Conservation (phyloP, 371 early-diverging fungal genomes). For the Zychaea mexicana region DNA sequence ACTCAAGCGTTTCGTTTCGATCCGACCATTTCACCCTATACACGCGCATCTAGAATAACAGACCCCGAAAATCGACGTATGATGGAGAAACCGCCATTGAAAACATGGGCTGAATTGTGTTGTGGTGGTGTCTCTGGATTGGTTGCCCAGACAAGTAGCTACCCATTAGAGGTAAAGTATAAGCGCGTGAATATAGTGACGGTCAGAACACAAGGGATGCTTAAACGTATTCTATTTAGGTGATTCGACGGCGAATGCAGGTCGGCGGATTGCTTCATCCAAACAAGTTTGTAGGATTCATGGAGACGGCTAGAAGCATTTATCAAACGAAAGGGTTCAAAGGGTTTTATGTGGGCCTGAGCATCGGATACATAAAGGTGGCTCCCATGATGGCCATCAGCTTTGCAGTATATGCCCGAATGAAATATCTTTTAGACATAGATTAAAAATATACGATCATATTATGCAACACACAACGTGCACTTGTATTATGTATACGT, state of each 20-base stretch:
- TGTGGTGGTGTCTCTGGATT: slow-evolving; percentile 89
- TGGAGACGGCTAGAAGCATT: slow-evolving; percentile 65
- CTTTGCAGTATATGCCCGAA: slow-evolving; percentile 84
- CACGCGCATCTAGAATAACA: slow-evolving; percentile 25
- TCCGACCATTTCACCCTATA: slow-evolving; percentile 31
- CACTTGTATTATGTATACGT: not conserved
- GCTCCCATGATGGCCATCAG: slow-evolving; percentile 90
- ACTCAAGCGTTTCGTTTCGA: slow-evolving; percentile 59
- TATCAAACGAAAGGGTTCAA: slow-evolving; percentile 69
- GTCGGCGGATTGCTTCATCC: slow-evolving; percentile 72
- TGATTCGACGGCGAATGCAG: slow-evolving; percentile 89
- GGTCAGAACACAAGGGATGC: not conserved
- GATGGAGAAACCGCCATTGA: slow-evolving; percentile 46
- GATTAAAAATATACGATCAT: not conserved
- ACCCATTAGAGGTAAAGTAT: slow-evolving; percentile 83
- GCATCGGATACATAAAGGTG: slow-evolving; percentile 95
- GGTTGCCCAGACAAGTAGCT: slow-evolving; percentile 85
- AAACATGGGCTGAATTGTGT: slow-evolving; percentile 75
- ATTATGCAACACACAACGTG: not conserved
- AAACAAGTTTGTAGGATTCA: slow-evolving; percentile 54
- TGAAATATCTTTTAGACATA: slow-evolving; percentile 56
- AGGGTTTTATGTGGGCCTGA: slow-evolving; percentile 96
- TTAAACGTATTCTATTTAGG: not conserved
- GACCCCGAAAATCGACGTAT: slow-evolving; percentile 28
- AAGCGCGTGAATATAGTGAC: not conserved